A percentile compares a stretch with the other conserved stretches of the same genome.
These are phyloP conservation scores for Echinosophora koreensis DNA, from an alignment of 306 rosid species.

Conservation along the genomic window DNA sequence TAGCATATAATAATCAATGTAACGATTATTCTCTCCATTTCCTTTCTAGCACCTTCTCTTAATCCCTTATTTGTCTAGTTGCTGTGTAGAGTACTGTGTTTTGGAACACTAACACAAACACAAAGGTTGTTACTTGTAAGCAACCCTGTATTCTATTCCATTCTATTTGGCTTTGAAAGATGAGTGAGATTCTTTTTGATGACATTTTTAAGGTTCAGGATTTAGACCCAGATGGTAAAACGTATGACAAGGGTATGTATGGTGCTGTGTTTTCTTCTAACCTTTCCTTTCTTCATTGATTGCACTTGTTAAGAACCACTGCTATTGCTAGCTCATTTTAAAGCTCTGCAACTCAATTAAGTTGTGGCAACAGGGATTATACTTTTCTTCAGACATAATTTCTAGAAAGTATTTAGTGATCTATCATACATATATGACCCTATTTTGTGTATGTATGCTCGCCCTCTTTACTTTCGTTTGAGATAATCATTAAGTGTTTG, in stretches of 20 bases:
- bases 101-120: no score
- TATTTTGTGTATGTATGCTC: not conserved
- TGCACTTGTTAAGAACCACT: not conserved
- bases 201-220: slow-evolving; percentile 71
- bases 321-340: not conserved
- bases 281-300: not conserved
- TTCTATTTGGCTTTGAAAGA: slow-evolving; percentile 43
- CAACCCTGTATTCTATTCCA: no score
- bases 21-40: no score
- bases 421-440: not conserved
- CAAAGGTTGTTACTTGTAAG: no score
- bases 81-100: no score
- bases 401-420: not conserved
- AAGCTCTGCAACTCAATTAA: slow-evolving; percentile 6
- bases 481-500: not conserved
- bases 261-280: not conserved
- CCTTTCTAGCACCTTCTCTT: no score
- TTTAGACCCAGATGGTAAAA: slow-evolving; percentile 87
- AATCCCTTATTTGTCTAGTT: no score
- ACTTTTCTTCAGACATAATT: not conserved
- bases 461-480: not conserved
- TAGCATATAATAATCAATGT: no score
- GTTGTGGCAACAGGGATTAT: not conserved
- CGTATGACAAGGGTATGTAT: slow-evolving; percentile 79
- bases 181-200: slow-evolving; percentile 83